phyloP scores from a whole-genome alignment of 345 rosid genomes.

The Geranium brycei region DNA sequence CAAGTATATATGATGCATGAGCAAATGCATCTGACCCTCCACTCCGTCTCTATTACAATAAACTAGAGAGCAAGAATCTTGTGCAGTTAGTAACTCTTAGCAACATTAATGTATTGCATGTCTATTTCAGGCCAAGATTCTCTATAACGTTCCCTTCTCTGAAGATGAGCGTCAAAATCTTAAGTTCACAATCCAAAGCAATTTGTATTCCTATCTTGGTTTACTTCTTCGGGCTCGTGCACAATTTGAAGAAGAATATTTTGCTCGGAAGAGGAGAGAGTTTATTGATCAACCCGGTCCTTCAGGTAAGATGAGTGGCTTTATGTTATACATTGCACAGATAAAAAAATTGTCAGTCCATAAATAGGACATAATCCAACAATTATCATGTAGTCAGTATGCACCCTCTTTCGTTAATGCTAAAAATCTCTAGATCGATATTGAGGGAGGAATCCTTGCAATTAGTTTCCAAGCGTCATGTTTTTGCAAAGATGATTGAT shows the following conservation, averaged over 20 bases:
- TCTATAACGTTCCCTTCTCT: conserved; percentile 56
- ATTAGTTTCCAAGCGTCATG: no score
- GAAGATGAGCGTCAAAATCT: conserved; percentile 58
- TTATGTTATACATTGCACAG: background rate
- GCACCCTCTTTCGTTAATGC: no score
- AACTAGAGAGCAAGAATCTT: background rate
- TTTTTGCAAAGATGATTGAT: no score
- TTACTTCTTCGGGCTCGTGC: conserved; percentile 55
- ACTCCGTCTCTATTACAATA: background rate
- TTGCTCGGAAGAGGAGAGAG: conserved; percentile 6
- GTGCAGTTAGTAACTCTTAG: background rate
- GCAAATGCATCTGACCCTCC: no score
- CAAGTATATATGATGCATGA: no score
- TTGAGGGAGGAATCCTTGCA: no score
- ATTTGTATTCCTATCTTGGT: conserved; percentile 59
- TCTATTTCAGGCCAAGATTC: conserved; percentile 61
- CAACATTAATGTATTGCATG: background rate
- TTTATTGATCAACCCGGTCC: conserved; percentile 27
- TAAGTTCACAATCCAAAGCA: conserved; percentile 66
- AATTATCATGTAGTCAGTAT: no score
- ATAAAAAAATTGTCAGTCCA: background rate
- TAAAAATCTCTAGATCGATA: no score
- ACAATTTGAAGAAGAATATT: conserved; percentile 42
- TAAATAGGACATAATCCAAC: no score
- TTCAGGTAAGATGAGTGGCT: conserved; percentile 24